Evolutionary conservation across 73 alveolate species (phyloP), one percentile per base, ranked within the genome.

Genomic region (Paramecium octaurelia): DNA sequence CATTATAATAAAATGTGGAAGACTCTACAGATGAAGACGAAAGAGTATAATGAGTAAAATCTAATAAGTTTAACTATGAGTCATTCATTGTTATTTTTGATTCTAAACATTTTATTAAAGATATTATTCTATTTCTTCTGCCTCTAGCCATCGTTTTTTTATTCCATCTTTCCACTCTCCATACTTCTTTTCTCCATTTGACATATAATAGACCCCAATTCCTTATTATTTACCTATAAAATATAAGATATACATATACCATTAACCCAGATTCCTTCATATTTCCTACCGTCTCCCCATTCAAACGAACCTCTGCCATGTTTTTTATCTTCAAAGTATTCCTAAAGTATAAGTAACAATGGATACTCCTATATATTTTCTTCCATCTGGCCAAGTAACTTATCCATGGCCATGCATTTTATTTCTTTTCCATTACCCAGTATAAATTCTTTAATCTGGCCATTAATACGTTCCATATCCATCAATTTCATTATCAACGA

Each of bases 151-250:
- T 57, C 95, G 83, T 92, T 80, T 85, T 43, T 85, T 92, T 9
- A 75, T 84, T 58, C 95, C 95, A 34, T 92, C 95, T 7, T 75
- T 77, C 95, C 95, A 92, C 58, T 92, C 95, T 20, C 95, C 95
- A 31, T 75, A 84, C n/a, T 92, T 92, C 43, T 76, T 92, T 58
- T 76, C 88, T 40, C 95, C 95, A 50, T 43, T 84, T 14, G 93
- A 38, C 77, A 92, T 70, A 42, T 80, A 42, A 69, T 92, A 92
- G 16, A 80, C 76, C 6, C 95, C 95, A 4, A 92, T 84, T 20
- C 95, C 95, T 35, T 76, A 57, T 24, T 92, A 40, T 43, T 92
- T 92, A 23, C 91, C 88, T 75, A 5, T 75, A 29, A 75, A n/a
- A 4, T 54, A 54, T 3, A 31, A 8, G 18, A 18, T 18, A 3